These are phyloP conservation scores for Comarum palustre DNA, from an alignment of 306 rosid genomes.

Conservation along the genomic window DNA sequence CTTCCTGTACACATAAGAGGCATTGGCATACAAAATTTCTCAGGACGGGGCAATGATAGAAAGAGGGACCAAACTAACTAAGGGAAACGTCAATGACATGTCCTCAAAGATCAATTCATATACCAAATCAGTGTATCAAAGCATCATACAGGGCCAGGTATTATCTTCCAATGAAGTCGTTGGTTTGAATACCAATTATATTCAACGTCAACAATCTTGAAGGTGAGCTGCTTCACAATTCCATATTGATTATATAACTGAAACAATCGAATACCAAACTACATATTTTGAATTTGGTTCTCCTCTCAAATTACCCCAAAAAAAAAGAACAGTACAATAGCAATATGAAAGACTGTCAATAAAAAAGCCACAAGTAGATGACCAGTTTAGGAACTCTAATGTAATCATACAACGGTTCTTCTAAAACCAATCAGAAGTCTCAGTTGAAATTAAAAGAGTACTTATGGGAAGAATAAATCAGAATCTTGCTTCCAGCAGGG, in stretches of 20 bases:
- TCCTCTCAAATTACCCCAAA: neutral
- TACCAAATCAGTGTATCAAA: too few relatives aligned
- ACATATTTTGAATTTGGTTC: too few relatives aligned
- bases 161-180: neutral
- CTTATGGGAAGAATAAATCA: constrained; percentile 28
- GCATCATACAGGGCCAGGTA: too few relatives aligned
- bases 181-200: neutral
- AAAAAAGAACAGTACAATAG: neutral
- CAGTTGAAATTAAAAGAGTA: constrained; percentile 4
- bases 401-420: constrained; percentile 9
- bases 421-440: constrained; percentile 20
- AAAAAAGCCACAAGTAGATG: neutral
- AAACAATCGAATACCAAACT: too few relatives aligned
- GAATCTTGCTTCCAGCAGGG: constrained; percentile 67
- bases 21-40: neutral
- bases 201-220: neutral
- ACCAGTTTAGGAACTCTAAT: neutral
- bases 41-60: neutral
- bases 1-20: neutral
- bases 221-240: neutral
- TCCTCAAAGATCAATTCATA: neutral
- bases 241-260: neutral
- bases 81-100: neutral
- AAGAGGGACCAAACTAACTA: neutral
- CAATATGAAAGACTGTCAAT: neutral